Base-by-base conservation (phyloP, 345 rosid species). In the Angophora floribunda region DNA sequence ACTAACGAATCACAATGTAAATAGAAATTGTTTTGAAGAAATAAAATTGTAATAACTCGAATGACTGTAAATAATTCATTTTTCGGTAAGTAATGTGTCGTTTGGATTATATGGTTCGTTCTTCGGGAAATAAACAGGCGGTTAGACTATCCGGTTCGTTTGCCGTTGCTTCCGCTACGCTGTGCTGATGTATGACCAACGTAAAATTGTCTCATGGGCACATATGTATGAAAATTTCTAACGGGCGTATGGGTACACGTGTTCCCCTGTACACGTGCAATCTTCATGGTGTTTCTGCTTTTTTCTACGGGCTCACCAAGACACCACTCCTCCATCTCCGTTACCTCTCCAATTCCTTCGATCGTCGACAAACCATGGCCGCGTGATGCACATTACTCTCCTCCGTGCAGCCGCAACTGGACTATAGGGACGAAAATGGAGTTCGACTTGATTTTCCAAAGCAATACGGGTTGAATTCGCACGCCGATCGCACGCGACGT, bases 61-160 rank as follows among this genome's bases (percentile, higher is more conserved):
- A 28, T 6, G 70, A 28, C 2, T 7, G 16, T 3, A 9, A 11
- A 61, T 28, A 61, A 26, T 61, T 61, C 14, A 3, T 61, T 12
- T 11, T 26, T 59, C 3, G 30, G 30, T 26, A 59, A 59, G 30
- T 59, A 59, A 59, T 11, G 13, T 24, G 2, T 28, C 13, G 28
- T 26, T 59, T 59, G 13, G 14, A 59, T 5, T 24, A 52, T 5
- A 52, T 5, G 16, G 16, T 15, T 52, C 0, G 16, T 52, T 52
- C 6, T 52, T 52, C 7, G 0, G 0, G 3, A 52, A 51, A 52
- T 52, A 15, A 52, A 52, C 16, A 36, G 3, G 19, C 14, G 6
- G 7, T 52, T 52, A 52, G 7, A 15, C 16, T 52, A 52, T 15
- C 16, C 7, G 16, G 19, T 52, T 51, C 0, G 16, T 6, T 52